phyloP scores from a whole-genome alignment of 352 stramenopile species.

The Lagenidium giganteum region DNA sequence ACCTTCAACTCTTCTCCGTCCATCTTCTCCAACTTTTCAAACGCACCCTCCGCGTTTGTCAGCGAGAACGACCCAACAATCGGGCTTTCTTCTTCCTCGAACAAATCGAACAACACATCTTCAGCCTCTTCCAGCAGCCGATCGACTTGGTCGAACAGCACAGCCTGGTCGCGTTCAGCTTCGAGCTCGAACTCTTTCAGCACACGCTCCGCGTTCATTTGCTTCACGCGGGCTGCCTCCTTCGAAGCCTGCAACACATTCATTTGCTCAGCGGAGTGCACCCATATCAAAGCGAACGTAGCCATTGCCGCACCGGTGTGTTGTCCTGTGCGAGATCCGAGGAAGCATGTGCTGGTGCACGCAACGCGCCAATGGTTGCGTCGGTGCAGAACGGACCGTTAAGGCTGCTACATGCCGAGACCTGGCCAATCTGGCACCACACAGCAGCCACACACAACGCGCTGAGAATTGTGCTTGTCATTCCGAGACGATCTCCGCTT shows the following conservation, averaged over 20 bases:
- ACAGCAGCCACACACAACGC: too few species aligned
- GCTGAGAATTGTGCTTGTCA: too few species aligned
- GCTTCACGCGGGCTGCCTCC: slow-evolving; percentile 27
- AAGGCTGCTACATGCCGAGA: slow-evolving; percentile 56
- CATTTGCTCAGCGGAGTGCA: too few species aligned
- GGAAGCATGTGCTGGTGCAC: slow-evolving; percentile 28
- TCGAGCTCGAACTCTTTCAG: slow-evolving; percentile 66
- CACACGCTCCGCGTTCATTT: slow-evolving; percentile 47
- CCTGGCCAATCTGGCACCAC: too few species aligned
- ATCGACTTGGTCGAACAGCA: slow-evolving; percentile 36
- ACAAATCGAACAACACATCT: slow-evolving; percentile 23
- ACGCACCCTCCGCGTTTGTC: slow-evolving; percentile 45
- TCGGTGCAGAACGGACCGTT: slow-evolving; percentile 59
- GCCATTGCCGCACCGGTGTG: too few species aligned
- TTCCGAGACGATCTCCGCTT: too few species aligned
- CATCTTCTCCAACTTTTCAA: slow-evolving; percentile 65
- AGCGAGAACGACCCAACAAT: slow-evolving; percentile 55
- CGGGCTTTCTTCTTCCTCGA: slow-evolving; percentile 30
- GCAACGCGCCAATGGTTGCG: too few species aligned
- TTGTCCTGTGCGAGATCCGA: slow-evolving; percentile 36
- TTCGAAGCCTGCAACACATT: slow-evolving; percentile 22
- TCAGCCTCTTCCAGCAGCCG: slow-evolving; percentile 50
- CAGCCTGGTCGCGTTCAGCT: slow-evolving; percentile 8
- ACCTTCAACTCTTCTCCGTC: slow-evolving; percentile 70
- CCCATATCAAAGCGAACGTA: too few species aligned